These are phyloP conservation scores for Luvunga scandens DNA, from an alignment of 345 rosid genomes.

Conservation along the genomic window DNA sequence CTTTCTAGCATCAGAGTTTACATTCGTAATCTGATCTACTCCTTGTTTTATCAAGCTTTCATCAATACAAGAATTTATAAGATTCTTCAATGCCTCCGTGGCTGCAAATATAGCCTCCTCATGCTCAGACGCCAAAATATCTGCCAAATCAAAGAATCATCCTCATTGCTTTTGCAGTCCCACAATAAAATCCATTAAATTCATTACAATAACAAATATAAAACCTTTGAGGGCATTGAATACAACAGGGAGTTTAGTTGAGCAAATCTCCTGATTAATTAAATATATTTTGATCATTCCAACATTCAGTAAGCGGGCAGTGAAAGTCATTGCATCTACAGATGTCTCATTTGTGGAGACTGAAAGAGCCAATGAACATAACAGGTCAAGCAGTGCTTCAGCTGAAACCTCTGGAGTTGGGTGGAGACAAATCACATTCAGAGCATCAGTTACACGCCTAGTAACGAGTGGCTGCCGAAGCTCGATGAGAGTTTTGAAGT, in stretches of 20 bases:
- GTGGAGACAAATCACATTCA: slow-evolving; percentile 57
- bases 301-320: slow-evolving; percentile 72
- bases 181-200: neutral
- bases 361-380: slow-evolving; percentile 51
- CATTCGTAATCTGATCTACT: slow-evolving; percentile 49
- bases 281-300: slow-evolving; percentile 74
- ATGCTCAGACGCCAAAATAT: slow-evolving; percentile 84
- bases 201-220: neutral
- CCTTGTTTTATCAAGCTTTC: slow-evolving; percentile 79
- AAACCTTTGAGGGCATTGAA: slow-evolving; percentile 83
- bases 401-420: slow-evolving; percentile 55
- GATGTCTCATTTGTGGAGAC: slow-evolving; percentile 59
- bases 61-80: slow-evolving; percentile 69
- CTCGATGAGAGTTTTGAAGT: slow-evolving; percentile 61
- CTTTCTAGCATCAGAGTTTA: slow-evolving; percentile 36
- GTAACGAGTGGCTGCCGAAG: slow-evolving; percentile 61
- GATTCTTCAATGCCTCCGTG: slow-evolving; percentile 65
- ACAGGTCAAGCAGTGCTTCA: slow-evolving; percentile 62
- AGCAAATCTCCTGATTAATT: slow-evolving; percentile 59
- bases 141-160: slow-evolving; percentile 37
- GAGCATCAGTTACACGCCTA: slow-evolving; percentile 68
- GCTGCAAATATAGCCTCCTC: slow-evolving; percentile 92
- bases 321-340: slow-evolving; percentile 65
- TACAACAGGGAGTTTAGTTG: slow-evolving; percentile 63
- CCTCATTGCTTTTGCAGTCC: neutral